Base-by-base conservation (phyloP, 371 early-diverging fungal species). In the Mucor racemosus region DNA sequence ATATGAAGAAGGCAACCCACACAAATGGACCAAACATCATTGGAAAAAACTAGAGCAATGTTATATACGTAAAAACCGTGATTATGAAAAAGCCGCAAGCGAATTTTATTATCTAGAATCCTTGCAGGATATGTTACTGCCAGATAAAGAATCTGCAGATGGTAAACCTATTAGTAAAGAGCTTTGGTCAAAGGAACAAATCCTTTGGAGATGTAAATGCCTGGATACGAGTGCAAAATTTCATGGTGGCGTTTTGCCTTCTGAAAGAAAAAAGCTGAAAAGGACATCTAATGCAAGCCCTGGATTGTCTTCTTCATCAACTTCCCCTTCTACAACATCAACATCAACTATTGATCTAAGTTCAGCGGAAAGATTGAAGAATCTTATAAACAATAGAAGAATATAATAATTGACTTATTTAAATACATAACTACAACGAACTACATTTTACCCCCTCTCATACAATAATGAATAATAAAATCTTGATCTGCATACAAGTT, bases 41-140 rank as follows among this genome's bases (percentile, higher is more conserved):
- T 73, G 73, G 73, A 63, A 54, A 35, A 59, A 60, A n/a, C 60
- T 73, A 11, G 69, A 73, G n/a, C 39, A 60, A 6, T 66, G 58
- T 21, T 73, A 73, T 60, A 14, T 69, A 2, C 33, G 39, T 7
- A 60, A 56, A 13, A 19, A 73, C 35, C 54, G 66, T 35, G 73
- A 73, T 56, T 56, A 48, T 36, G 57, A 64, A 46, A 59, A 48
- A 31, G 69, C 73, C 14, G 64, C 66, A 0, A 55, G 33, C 11
- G 35, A 62, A 3, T 73, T 69, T 40, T 73, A 73, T 56, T 35
- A 46, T 13, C 38, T 48, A 11, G 68, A 68, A 42, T 65, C 65
- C 1, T 11, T 66, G 11, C 14, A 54, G 42, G 8, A 40, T 31
- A 40, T 21, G 6, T 3, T 19, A 10, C 15, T n/a, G 17, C 33